Evolutionary conservation across 306 rosid genomes (phyloP).

Genomic region (Vicia sativa): DNA sequence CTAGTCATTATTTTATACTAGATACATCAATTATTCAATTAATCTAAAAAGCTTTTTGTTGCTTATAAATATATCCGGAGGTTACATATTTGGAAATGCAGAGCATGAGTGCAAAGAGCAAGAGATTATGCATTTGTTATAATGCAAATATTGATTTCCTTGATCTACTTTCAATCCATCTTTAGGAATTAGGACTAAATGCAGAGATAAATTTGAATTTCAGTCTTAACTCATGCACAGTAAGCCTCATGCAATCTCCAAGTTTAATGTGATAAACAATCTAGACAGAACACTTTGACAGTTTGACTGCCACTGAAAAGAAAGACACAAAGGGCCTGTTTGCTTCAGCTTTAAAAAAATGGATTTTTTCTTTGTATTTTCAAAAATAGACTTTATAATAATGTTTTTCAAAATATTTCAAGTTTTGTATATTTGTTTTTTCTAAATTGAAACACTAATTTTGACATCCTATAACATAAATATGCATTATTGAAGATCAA

Average conservation of each 20-base stretch:
- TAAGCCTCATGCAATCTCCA: conserved; percentile 33
- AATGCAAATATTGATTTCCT: conserved; percentile 12
- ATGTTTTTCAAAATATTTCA: no score
- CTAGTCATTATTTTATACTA: no score
- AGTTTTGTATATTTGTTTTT: no score
- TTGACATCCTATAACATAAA: no score
- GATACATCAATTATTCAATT: no score
- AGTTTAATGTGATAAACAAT: conserved; percentile 25
- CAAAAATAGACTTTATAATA: no score
- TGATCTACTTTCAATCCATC: conserved; percentile 26
- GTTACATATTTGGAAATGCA: neutral
- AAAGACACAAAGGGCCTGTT: neutral
- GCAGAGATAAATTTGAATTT: conserved; percentile 26
- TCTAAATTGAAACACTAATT: no score
- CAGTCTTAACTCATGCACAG: conserved; percentile 12
- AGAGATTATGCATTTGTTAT: conserved; percentile 34
- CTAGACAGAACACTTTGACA: conserved; percentile 14
- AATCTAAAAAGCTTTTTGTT: no score
- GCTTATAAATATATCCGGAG: no score
- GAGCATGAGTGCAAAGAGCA: conserved; percentile 15
- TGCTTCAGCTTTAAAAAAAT: no score
- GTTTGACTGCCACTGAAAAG: conserved; percentile 20
- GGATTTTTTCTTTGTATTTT: no score
- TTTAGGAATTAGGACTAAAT: conserved; percentile 17
- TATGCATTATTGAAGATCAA: no score